Conservation (phyloP, 441 rosid species). For the Viola pubescens region DNA sequence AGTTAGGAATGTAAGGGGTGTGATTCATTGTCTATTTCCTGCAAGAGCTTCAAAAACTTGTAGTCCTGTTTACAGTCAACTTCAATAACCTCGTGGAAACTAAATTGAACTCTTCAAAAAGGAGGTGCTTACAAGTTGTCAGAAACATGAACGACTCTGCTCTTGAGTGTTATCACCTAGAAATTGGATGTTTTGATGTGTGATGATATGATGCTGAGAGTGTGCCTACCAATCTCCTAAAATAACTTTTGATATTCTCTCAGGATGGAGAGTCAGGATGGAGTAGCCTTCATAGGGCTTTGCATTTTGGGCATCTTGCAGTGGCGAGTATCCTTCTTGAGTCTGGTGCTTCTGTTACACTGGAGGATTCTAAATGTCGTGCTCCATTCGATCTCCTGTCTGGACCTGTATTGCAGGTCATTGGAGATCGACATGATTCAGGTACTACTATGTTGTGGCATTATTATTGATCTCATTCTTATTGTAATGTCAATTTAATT, state of each 20-base stretch:
- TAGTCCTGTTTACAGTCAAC: too few relatives aligned
- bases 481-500: slow-evolving; percentile 5
- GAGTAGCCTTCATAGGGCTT: slow-evolving; percentile 96
- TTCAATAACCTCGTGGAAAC: too few relatives aligned
- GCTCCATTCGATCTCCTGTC: slow-evolving; percentile 86
- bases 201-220: not conserved
- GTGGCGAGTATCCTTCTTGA: slow-evolving; percentile 83
- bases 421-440: slow-evolving; percentile 41
- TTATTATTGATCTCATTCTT: slow-evolving; percentile 16
- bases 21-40: too few relatives aligned
- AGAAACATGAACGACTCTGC: too few relatives aligned
- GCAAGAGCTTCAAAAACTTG: too few relatives aligned
- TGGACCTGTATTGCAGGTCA: slow-evolving; percentile 74
- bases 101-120: not conserved
- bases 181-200: too few relatives aligned
- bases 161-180: too few relatives aligned
- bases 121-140: not conserved
- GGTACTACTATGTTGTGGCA: slow-evolving; percentile 35
- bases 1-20: too few relatives aligned
- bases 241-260: slow-evolving; percentile 18
- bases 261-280: slow-evolving; percentile 99
- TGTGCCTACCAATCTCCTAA: not conserved
- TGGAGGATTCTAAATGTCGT: slow-evolving; percentile 72
- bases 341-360: slow-evolving; percentile 61
- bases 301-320: slow-evolving; percentile 97